Percentiles rank a stretch among this genome's conserved stretches.
phyloP scores from a whole-genome alignment of 441 rosid species.

The Bruguiera hainesii region DNA sequence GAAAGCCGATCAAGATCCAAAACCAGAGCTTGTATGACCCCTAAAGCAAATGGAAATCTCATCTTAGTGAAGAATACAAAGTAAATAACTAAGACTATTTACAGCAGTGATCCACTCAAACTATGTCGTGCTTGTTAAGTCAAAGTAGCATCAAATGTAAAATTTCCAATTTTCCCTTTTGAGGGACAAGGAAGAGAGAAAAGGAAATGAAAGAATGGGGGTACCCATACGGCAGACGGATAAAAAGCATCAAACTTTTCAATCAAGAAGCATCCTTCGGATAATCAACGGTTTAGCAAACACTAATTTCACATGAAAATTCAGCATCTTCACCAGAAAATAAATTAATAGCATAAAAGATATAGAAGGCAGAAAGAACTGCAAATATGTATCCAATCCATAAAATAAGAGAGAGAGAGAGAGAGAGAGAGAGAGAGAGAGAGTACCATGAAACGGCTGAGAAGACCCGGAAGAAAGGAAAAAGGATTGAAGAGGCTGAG shows the following conservation, averaged over 20 bases:
- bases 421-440: neutral
- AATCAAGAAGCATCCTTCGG: neutral
- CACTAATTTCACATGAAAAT: constrained; percentile 1
- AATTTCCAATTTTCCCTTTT: too few relatives aligned
- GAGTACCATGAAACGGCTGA: constrained; percentile 48
- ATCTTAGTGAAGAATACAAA: neutral
- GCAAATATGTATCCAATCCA: too few relatives aligned
- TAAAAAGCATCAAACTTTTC: neutral
- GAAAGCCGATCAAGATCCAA: neutral
- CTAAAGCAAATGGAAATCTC: neutral
- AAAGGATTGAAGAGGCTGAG: constrained; percentile 36
- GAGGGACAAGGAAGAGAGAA: too few relatives aligned
- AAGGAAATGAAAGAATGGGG: too few relatives aligned
- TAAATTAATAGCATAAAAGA: neutral
- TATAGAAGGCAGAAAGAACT: neutral
- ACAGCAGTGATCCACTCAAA: neutral
- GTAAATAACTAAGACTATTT: neutral
- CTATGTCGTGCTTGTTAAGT: too few relatives aligned
- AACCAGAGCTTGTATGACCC: neutral
- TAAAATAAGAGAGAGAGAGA: neutral
- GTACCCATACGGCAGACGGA: neutral
- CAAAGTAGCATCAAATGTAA: too few relatives aligned
- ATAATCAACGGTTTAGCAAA: neutral
- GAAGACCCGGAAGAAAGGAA: constrained; percentile 46
- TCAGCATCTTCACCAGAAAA: neutral